A percentile compares a stretch with the other conserved stretches of the same genome.
Conservation (phyloP, 441 rosid species). For the Populus hybrid region DNA sequence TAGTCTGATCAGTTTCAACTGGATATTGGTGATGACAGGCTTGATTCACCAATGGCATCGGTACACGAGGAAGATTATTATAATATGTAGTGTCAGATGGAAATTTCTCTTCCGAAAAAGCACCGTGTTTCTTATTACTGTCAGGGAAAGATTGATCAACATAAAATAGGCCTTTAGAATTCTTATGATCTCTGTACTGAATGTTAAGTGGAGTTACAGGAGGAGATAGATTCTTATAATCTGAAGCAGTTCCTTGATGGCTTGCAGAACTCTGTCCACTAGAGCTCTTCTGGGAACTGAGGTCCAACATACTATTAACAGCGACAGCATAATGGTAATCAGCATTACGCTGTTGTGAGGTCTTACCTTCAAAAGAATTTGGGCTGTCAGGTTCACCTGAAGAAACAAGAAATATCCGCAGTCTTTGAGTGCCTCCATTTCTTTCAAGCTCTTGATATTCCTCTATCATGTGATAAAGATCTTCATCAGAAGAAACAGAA, state of each 20-base stretch:
- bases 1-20: slow-evolving; percentile 34
- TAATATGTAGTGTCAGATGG: slow-evolving; percentile 34
- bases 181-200: slow-evolving; percentile 34
- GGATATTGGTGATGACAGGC: slow-evolving; percentile 37
- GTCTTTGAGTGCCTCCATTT: slow-evolving; percentile 52
- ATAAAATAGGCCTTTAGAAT: slow-evolving; percentile 20
- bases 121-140: slow-evolving; percentile 27
- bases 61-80: slow-evolving; percentile 33
- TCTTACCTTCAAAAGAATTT: slow-evolving; percentile 45
- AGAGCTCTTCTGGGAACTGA: slow-evolving; percentile 48
- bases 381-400: slow-evolving; percentile 62
- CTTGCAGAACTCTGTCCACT: slow-evolving; percentile 48
- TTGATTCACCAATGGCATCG: slow-evolving; percentile 30
- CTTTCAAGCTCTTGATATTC: slow-evolving; percentile 61
- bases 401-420: slow-evolving; percentile 74
- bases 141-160: slow-evolving; percentile 19
- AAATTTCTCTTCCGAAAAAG: slow-evolving; percentile 27
- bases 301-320: slow-evolving; percentile 66
- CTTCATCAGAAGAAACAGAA: slow-evolving; percentile 84
- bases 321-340: slow-evolving; percentile 73
- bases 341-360: slow-evolving; percentile 47
- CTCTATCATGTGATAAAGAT: slow-evolving; percentile 81
- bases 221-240: slow-evolving; percentile 47
- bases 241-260: slow-evolving; percentile 55
- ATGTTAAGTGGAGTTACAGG: slow-evolving; percentile 44